Base-by-base conservation (phyloP, 495 filamentous ascomycete genomes). In the Penicillium roqueforti region DNA sequence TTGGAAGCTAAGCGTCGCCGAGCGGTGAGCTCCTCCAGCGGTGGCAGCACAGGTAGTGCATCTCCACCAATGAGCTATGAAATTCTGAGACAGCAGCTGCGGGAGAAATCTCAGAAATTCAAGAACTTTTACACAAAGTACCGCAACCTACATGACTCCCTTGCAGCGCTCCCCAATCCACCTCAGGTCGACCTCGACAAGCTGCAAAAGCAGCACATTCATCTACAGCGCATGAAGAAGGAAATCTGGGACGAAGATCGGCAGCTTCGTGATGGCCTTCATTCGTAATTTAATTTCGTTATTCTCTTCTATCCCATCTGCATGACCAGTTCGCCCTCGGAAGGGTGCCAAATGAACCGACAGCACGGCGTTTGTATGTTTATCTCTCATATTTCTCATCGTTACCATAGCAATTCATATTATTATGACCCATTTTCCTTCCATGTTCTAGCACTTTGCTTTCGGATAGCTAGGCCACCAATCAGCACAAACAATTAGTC, bases 81-180 rank as follows among this genome's bases (percentile, higher is more conserved):
- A n/a, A 47, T 74, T 8, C 67, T 65, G 7, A 62, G 62, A 3
- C 68, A 73, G 50, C 69, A 68, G 26, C 57, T 78, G 22, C 65
- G 84, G 50, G 68, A 80, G 42, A 79, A 81, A 62, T 85, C 84
- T 8, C 73, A 76, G 58, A 74, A 59, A 34, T 89, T 89, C 69
- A 84, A 83, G 63, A 67, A 69, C 43, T 78, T 66, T 29, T 88
- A 89, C 62, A 72, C 76, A 29, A 80, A 79, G 31, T 91, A 91
- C 63, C 75, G 79, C 65, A 61, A 70, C 28, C 68, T 89, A 51
- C 83, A 90, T 62, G 65, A 75, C 46, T 76, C 84, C 60, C 68
- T 90, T 29, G 68, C 72, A n/a, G 67, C 58, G 1, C 64, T 77
- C 18, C 63, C 76, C 9, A 68, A 81, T 34, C 80, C 85, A 3